Evolutionary conservation across 2,329 filamentous ascomycete species (phyloP).

Genomic region (Fusarium sp.): DNA sequence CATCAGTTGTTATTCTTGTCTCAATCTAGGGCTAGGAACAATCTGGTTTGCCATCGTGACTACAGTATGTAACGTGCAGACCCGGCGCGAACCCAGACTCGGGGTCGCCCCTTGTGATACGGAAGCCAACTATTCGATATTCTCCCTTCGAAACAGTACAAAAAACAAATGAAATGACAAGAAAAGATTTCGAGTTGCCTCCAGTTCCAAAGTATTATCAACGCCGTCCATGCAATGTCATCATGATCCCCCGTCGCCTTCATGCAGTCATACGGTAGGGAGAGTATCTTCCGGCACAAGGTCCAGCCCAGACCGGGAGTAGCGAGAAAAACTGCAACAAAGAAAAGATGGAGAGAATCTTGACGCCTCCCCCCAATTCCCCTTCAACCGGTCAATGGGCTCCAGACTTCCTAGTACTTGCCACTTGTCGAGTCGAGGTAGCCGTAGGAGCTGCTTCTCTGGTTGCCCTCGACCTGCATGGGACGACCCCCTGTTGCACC

Average conservation of each 20-base stretch:
- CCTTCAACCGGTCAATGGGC: slow-evolving; percentile 26
- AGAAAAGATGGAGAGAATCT: background rate
- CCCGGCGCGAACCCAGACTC: slow-evolving; percentile 14
- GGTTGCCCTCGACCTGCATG: slow-evolving; percentile 45
- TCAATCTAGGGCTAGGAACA: slow-evolving; percentile 36
- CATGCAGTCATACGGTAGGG: slow-evolving; percentile 37
- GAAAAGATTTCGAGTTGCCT: slow-evolving; percentile 29
- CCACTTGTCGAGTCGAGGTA: slow-evolving; percentile 46
- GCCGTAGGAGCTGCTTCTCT: slow-evolving; percentile 52
- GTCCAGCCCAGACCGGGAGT: slow-evolving; percentile 45
- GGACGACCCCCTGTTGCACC: slow-evolving; percentile 39
- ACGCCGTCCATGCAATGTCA: slow-evolving; percentile 23
- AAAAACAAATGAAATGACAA: slow-evolving; percentile 31
- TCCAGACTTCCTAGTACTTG: slow-evolving; percentile 41
- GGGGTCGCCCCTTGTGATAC: slow-evolving; percentile 5
- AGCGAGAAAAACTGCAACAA: slow-evolving; percentile 32
- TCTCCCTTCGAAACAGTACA: background rate
- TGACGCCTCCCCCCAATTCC: background rate
- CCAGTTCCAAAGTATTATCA: slow-evolving; percentile 31
- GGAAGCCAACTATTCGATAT: slow-evolving; percentile 15
- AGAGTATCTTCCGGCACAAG: slow-evolving; percentile 39
- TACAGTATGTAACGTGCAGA: slow-evolving; percentile 20
- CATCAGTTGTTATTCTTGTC: slow-evolving; percentile 29
- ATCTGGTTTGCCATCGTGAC: slow-evolving; percentile 40
- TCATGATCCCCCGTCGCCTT: slow-evolving; percentile 24